Percentiles rank a stretch among this genome's conserved stretches.
These are phyloP conservation scores for Phytophthora quininea DNA, from an alignment of 352 stramenopile genomes.

Conservation along the genomic window DNA sequence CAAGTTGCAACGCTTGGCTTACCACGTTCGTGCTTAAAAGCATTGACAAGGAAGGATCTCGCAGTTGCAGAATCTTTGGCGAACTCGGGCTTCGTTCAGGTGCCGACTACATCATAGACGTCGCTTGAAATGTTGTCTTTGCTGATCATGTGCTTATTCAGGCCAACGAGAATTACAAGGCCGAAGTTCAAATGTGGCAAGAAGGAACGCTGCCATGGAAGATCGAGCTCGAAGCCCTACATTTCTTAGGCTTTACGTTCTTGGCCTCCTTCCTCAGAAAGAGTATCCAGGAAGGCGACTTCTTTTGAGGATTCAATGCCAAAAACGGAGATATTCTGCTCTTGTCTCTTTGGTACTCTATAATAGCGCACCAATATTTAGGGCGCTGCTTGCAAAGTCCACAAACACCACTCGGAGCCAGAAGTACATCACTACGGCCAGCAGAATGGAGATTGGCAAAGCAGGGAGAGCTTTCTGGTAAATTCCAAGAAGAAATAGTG, in stretches of 20 bases:
- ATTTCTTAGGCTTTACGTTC: conserved; percentile 80
- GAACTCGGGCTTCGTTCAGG: conserved; percentile 67
- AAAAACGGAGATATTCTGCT: conserved; percentile 21
- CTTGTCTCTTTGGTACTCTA: conserved; percentile 23
- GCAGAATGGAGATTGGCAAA: conserved; percentile 94
- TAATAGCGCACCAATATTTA: conserved; percentile 43
- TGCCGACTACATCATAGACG: conserved; percentile 12
- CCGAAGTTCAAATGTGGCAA: conserved; percentile 67
- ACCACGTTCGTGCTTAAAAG: conserved; percentile 59
- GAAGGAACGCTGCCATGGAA: conserved; percentile 56
- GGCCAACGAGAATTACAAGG: conserved; percentile 54
- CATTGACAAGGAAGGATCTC: conserved; percentile 61
- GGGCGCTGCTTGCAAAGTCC: conserved; percentile 56
- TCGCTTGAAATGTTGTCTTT: too few species aligned
- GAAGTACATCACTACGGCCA: conserved; percentile 81
- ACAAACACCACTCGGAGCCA: conserved; percentile 80
- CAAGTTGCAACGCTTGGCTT: conserved; percentile 61
- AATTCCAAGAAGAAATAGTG: conserved; percentile 95
- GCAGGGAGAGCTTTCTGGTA: conserved; percentile 96
- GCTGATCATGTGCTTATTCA: conserved; percentile 28
- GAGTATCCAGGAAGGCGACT: conserved; percentile 48
- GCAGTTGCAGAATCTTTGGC: conserved; percentile 48
- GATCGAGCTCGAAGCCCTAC: conserved; percentile 83
- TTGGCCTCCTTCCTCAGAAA: conserved; percentile 62
- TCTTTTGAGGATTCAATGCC: conserved; percentile 27